Percentiles rank a stretch among this genome's conserved stretches.
Evolutionary conservation across 495 filamentous ascomycete genomes (phyloP).

Genomic region (Bacidia gigantensis): DNA sequence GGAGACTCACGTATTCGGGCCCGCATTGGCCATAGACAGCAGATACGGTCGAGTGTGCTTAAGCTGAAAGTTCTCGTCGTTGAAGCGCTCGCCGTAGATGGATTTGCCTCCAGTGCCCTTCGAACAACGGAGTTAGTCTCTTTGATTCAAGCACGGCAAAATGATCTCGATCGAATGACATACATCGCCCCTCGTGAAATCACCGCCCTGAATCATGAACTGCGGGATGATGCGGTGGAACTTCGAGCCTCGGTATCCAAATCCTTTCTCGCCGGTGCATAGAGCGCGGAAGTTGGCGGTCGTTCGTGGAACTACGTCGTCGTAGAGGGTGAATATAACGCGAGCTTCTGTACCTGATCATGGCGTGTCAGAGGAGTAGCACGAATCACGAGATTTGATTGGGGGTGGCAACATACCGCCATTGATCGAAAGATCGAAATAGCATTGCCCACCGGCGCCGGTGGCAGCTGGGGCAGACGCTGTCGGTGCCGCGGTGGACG

Average conservation of each 20-base stretch:
- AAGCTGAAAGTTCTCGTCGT: constrained; percentile 62
- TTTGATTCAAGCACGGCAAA: background rate
- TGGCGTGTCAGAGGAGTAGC: background rate
- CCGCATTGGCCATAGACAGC: constrained; percentile 76
- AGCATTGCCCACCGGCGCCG: background rate
- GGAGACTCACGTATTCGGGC: constrained; percentile 24
- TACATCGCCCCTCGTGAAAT: constrained; percentile 38
- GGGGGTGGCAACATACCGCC: background rate
- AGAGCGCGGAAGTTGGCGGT: constrained; percentile 46
- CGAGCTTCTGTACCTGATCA: background rate
- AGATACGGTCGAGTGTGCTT: constrained; percentile 51
- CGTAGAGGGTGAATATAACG: constrained; percentile 5
- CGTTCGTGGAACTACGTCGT: constrained; percentile 26
- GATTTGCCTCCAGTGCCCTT: constrained; percentile 77
- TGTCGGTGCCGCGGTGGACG: background rate
- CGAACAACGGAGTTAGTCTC: background rate
- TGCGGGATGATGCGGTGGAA: constrained; percentile 28
- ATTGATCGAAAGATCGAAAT: constrained; percentile 10
- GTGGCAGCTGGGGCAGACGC: background rate
- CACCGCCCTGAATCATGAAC: constrained; percentile 40
- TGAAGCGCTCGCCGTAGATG: constrained; percentile 78
- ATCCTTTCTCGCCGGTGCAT: constrained; percentile 19
- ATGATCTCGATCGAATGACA: constrained; percentile 10
- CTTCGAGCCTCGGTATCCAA: constrained; percentile 47
- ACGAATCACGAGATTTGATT: background rate